Evolutionary conservation across 768 basidiomycete species (phyloP).

Genomic region (Pleurotus djamor): DNA sequence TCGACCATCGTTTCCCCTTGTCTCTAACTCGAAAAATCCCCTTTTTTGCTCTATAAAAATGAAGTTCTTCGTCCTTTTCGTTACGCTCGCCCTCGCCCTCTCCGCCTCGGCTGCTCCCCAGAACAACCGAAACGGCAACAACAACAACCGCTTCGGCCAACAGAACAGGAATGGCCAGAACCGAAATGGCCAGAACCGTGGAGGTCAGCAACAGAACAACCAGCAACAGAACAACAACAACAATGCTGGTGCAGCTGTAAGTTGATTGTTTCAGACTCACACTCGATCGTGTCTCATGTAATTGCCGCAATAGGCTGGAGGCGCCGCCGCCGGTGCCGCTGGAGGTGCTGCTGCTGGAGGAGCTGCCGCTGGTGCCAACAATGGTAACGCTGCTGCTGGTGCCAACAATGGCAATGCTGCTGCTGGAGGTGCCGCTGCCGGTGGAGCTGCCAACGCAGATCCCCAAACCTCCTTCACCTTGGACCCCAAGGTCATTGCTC

Average conservation of each 20-base stretch:
- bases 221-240: neutral
- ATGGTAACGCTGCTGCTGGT: neutral
- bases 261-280: too few relatives aligned
- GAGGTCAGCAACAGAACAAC: neutral
- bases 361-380: neutral
- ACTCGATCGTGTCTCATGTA: neutral
- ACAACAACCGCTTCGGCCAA: slow-evolving; percentile 4
- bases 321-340: slow-evolving; percentile 21
- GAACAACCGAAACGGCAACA: neutral
- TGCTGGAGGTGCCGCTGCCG: slow-evolving; percentile 11
- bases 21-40: slow-evolving; percentile 7
- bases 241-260: neutral
- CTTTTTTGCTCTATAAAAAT: slow-evolving; percentile 17
- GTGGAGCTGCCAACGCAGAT: slow-evolving; percentile 24
- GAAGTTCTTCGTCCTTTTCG: slow-evolving; percentile 26
- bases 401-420: neutral
- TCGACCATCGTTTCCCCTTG: slow-evolving; percentile 10
- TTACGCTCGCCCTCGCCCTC: slow-evolving; percentile 20
- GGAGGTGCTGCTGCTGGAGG: slow-evolving; percentile 13
- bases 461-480: slow-evolving; percentile 42
- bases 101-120: slow-evolving; percentile 17
- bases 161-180: neutral
- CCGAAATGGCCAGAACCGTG: neutral
- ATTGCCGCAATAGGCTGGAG: neutral
- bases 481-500: slow-evolving; percentile 47